phyloP scores from a whole-genome alignment of 345 rosid genomes.

The Eucalyptus guilfoylei region DNA sequence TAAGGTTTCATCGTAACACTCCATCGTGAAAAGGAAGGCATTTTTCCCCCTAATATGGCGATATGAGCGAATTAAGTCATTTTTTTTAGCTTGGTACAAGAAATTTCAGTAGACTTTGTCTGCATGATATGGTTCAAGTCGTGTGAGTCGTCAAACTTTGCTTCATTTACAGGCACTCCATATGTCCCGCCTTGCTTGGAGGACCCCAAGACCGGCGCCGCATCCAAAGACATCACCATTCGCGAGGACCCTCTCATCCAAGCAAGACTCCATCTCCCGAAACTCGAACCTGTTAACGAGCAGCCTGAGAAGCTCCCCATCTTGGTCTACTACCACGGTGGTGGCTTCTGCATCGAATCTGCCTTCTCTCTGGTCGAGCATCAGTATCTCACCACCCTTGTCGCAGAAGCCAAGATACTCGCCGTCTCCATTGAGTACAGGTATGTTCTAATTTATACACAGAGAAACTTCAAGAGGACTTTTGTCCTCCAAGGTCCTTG shows the following conservation, averaged over 20 bases:
- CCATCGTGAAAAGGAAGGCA: not conserved
- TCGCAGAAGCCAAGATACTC: not conserved
- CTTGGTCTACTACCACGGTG: constrained; percentile 12
- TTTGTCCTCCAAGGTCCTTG: not conserved
- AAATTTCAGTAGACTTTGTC: not conserved
- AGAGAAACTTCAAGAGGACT: not conserved
- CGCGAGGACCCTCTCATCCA: not conserved
- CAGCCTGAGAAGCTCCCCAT: constrained; percentile 6
- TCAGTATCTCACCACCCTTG: constrained; percentile 2
- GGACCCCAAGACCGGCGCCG: constrained; percentile 6
- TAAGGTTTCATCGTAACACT: not conserved
- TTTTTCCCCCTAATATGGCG: not conserved
- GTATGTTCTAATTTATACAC: not conserved
- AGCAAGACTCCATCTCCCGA: constrained; percentile 19
- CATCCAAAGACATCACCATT: constrained; percentile 17
- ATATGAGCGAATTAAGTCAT: not conserved
- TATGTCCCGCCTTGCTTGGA: constrained; percentile 2
- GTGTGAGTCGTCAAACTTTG: not conserved
- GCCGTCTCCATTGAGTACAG: constrained; percentile 26
- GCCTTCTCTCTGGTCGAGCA: constrained; percentile 11
- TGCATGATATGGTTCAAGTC: not conserved
- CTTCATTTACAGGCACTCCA: not conserved
- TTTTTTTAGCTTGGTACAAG: not conserved
- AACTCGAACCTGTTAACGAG: not conserved
- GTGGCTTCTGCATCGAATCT: constrained; percentile 16